Evolutionary conservation across 1,139 yeast species (phyloP), one percentile per base, ranked within the genome.

Genomic region (Taiozyma sp.): DNA sequence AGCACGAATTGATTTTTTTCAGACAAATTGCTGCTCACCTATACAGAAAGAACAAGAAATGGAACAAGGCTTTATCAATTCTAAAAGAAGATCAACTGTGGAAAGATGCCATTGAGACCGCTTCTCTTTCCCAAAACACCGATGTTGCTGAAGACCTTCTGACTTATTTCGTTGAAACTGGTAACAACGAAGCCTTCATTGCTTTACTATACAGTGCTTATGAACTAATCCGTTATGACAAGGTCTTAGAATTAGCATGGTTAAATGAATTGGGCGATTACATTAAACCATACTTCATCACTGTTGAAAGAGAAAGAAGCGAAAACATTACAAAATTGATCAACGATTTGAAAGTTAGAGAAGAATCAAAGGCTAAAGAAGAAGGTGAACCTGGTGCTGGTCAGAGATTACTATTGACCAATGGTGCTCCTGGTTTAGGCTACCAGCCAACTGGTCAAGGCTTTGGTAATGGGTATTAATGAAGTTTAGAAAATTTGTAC

Each of bases 11-110:
- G 54, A 81, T 95, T 50, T 95, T 89, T 75, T 93, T 93, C 77
- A 85, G 97, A 73, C 96, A 89, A 73, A 89, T 93, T 64, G 95
- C 97, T 40, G 99, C 99, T 44, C 81, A 90, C 60, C 78, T 93
- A 60, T 95, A 87, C 78, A 83, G 96, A 69, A 90, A 90, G 74
- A 90, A 89, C 72, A 91, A 90, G 80, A 91, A 93, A 69, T 93
- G 89, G 85, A 77, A 75, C 67, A 93, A 91, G 78, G 85, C 97
- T 49, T 85, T 93, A 66, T 79, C 93, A 2, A 83, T 93, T 56
- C 80, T 91, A 66, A 93, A 93, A 76, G 81, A 86, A 56, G 98
- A 93, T 74, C 90, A 88, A 71, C 76, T 93, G 62, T 93, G 98
- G 98, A 78, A 86, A 57, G 97, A 91, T 68, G 90, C 96, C 58